Conservation (phyloP, 306 rosid species). For the barrel medic (Medicago truncatula) region MtrunA17r5.0-ANR NC_053044.1:48214501-48215000, state of each 20-base stretch:
- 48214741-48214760: slow-evolving; percentile 1
- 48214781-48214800: slow-evolving; percentile 67
- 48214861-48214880: slow-evolving; percentile 67
- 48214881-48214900: slow-evolving; percentile 58
- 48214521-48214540: not conserved
- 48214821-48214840: slow-evolving; percentile 59
- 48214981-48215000: slow-evolving; percentile 7
- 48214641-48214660: slow-evolving; percentile 6
- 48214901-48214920: slow-evolving; percentile 67
- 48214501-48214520: slow-evolving; percentile 8
- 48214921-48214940: slow-evolving; percentile 68
- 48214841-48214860: slow-evolving; percentile 67
- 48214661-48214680: not conserved
- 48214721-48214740: slow-evolving; percentile 24
- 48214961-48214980: not conserved
- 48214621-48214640: slow-evolving; percentile 25
- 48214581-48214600: slow-evolving; percentile 8
- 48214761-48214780: slow-evolving; percentile 47
- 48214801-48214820: slow-evolving; percentile 74
- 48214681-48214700: slow-evolving; percentile 21
- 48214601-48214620: slow-evolving; percentile 25
- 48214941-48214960: slow-evolving; percentile 52
- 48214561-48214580: not conserved
- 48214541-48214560: not conserved
- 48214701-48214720: slow-evolving; percentile 28